Percentiles rank a stretch among this genome's conserved stretches.
Evolutionary conservation across 2,329 filamentous ascomycete genomes (phyloP).

Genomic region (Aspergillus viridinutans): DNA sequence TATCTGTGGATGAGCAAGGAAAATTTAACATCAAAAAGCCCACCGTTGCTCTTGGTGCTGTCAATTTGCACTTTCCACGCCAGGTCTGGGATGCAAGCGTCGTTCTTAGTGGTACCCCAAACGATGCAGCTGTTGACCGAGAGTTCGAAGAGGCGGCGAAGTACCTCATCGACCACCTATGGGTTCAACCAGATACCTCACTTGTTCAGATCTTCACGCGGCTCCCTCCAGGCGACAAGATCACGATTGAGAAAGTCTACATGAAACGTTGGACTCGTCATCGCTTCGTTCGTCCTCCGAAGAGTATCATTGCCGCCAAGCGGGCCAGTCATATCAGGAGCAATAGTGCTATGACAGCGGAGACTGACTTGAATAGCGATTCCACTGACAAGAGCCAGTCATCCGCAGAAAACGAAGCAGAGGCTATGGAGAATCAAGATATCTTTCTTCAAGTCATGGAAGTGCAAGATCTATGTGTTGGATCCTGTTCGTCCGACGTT

Average conservation of each 20-base stretch:
- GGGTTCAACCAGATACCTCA: constrained; percentile 24
- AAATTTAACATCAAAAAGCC: constrained; percentile 24
- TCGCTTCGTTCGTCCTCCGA: constrained; percentile 13
- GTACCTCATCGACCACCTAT: constrained; percentile 31
- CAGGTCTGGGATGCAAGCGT: constrained; percentile 39
- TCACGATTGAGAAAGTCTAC: constrained; percentile 29
- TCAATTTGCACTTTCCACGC: constrained; percentile 38
- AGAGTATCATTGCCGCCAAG: neutral
- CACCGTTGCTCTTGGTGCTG: constrained; percentile 25
- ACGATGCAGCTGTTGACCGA: constrained; percentile 15
- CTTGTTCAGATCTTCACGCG: constrained; percentile 26
- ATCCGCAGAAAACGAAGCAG: constrained; percentile 4
- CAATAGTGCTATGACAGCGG: neutral
- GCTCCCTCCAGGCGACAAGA: constrained; percentile 18
- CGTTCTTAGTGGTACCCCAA: constrained; percentile 26
- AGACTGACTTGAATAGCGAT: neutral
- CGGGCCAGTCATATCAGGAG: neutral
- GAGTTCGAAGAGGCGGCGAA: constrained; percentile 27
- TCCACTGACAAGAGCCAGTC: neutral
- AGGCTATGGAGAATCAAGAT: constrained; percentile 14
- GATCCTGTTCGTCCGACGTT: constrained; percentile 16
- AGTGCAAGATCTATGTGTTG: constrained; percentile 33
- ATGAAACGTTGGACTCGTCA: constrained; percentile 34
- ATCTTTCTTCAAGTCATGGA: constrained; percentile 36
- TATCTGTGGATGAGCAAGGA: constrained; percentile 32